phyloP scores from a whole-genome alignment of 176 grass and related monocot genomes.

The Zizania latifolia region DNA sequence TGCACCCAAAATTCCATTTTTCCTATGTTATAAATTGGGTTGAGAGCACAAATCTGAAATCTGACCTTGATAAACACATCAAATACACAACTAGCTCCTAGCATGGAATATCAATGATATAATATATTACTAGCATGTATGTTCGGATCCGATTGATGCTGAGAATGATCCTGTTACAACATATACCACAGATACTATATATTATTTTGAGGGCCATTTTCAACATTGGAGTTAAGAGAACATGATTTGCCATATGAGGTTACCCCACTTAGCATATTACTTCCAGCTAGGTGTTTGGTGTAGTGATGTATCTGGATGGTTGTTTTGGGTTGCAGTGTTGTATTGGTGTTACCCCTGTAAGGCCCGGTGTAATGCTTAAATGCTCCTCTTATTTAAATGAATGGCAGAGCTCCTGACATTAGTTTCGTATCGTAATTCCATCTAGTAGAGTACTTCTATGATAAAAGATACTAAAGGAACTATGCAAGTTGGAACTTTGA shows the following conservation, averaged over 20 bases:
- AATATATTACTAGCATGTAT: background rate
- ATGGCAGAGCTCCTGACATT: too few species aligned
- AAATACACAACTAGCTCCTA: background rate
- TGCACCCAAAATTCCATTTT: background rate
- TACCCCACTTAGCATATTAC: background rate
- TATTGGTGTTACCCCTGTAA: too few species aligned
- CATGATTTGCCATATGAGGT: background rate
- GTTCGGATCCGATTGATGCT: background rate
- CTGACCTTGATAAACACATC: background rate
- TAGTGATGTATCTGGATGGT: too few species aligned
- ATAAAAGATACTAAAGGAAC: background rate
- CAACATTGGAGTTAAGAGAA: background rate
- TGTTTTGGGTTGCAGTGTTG: too few species aligned
- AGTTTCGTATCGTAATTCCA: too few species aligned
- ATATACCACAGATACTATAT: background rate
- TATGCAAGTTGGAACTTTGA: background rate
- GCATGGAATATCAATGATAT: background rate
- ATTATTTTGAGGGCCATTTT: background rate
- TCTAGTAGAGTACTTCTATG: constrained; percentile 5
- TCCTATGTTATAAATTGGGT: background rate
- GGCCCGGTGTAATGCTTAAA: too few species aligned
- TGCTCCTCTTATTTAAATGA: too few species aligned
- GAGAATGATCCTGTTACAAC: background rate
- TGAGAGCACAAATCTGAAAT: background rate
- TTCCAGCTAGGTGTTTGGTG: too few species aligned